These are phyloP conservation scores for Globisporangium paroecandrum DNA, from an alignment of 352 stramenopile genomes.

Conservation along the genomic window DNA sequence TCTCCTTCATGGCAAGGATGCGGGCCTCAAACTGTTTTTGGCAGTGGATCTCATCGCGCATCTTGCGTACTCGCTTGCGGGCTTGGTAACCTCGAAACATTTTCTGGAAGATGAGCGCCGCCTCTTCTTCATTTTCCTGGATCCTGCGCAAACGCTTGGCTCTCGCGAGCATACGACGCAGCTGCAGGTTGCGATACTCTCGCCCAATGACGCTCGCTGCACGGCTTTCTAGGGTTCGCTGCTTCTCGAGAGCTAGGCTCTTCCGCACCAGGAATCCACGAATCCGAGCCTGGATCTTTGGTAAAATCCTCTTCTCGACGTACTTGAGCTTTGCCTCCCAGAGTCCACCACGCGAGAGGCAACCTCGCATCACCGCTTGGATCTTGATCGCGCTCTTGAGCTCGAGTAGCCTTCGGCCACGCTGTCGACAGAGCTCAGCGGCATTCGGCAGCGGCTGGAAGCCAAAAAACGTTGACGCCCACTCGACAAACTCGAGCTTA, in stretches of 20 bases:
- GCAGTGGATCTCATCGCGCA: slow-evolving; percentile 43
- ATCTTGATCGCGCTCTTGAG: slow-evolving; percentile 59
- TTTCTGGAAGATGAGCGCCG: slow-evolving; percentile 71
- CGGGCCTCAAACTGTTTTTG: slow-evolving; percentile 51
- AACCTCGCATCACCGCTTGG: slow-evolving; percentile 80
- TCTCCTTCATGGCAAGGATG: slow-evolving; percentile 50
- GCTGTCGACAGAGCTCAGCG: slow-evolving; percentile 57
- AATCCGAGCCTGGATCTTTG: slow-evolving; percentile 75
- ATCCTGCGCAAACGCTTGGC: slow-evolving; percentile 53
- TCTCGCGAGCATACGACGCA: slow-evolving; percentile 48
- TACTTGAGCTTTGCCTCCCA: slow-evolving; percentile 65
- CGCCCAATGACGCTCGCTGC: slow-evolving; percentile 41
- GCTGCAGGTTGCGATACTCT: slow-evolving; percentile 47
- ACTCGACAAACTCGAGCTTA: slow-evolving; percentile 82
- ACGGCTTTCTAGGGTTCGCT: slow-evolving; percentile 24
- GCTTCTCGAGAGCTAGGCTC: slow-evolving; percentile 27
- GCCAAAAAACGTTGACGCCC: slow-evolving; percentile 77
- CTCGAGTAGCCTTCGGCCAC: slow-evolving; percentile 47
- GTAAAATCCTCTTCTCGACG: slow-evolving; percentile 58
- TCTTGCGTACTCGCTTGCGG: slow-evolving; percentile 33
- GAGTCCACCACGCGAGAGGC: slow-evolving; percentile 67
- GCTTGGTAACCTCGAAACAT: slow-evolving; percentile 65
- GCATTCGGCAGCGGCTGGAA: slow-evolving; percentile 84
- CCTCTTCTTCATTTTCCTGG: slow-evolving; percentile 48
- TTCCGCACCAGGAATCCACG: slow-evolving; percentile 76